phyloP scores from a whole-genome alignment of 1,284 basidiomycete genomes.

The Naganishia liquefaciens region DNA sequence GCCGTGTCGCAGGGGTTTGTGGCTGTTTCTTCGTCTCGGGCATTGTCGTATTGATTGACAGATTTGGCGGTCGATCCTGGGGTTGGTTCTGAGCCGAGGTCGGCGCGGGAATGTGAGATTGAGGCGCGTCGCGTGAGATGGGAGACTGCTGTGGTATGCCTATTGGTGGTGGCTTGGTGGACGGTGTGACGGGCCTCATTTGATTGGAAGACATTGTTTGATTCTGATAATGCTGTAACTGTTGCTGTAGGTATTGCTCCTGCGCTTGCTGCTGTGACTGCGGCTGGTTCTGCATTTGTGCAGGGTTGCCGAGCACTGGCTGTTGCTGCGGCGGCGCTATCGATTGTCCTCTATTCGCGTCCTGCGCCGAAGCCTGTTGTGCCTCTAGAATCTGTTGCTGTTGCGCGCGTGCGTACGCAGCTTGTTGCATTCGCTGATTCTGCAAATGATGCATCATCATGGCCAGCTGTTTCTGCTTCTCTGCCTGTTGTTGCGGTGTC shows the following conservation, averaged over 20 bases:
- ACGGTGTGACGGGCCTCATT: constrained; percentile 4
- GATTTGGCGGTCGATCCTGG: not conserved
- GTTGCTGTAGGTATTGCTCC: not conserved
- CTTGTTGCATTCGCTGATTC: constrained; percentile 21
- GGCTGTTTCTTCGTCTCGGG: not conserved
- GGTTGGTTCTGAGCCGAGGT: not conserved
- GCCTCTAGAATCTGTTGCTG: constrained; percentile 15
- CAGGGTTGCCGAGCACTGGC: not conserved
- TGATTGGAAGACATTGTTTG: not conserved
- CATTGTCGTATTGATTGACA: not conserved
- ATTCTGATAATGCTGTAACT: not conserved
- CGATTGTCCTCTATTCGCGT: not conserved
- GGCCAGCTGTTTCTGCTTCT: constrained; percentile 12
- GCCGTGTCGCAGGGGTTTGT: not conserved
- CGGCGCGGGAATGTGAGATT: not conserved
- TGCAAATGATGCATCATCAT: constrained; percentile 22
- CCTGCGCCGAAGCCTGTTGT: constrained; percentile 12
- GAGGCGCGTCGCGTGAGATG: not conserved
- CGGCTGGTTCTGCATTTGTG: not conserved
- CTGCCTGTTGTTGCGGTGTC: constrained; percentile 12
- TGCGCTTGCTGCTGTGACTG: constrained; percentile 16
- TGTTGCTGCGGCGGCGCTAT: not conserved
- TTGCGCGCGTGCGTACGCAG: not conserved
- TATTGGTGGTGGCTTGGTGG: constrained; percentile 7
- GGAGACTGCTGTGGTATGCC: not conserved